Evolutionary conservation across 352 stramenopile genomes (phyloP), one percentile per base, ranked within the genome.

Genomic region (Phytophthora kernoviae): DNA sequence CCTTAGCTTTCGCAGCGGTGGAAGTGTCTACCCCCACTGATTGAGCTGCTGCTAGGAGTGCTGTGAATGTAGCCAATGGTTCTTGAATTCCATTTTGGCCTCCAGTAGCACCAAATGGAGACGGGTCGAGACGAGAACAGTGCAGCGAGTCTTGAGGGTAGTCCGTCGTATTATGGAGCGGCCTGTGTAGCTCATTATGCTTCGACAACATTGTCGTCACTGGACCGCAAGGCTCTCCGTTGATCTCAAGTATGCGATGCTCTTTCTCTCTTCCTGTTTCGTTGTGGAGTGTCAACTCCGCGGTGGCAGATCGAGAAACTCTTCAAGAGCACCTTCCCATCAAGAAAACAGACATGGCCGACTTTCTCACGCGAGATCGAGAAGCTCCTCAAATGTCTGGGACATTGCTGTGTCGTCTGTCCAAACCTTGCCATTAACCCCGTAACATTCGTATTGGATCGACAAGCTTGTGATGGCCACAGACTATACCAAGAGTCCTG

Each of bases 41-140:
- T 33, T 70, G 53, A 18, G 67, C 67, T 7, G 67, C 62, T 15
- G 44, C 20, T 5, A 75, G 30, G n/a, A 75, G 57, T 10, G 40
- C 54, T 7, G 67, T 72, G 30, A 75, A 72, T 4, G 62, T 64
- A 18, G 57, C 55, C 18, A 58, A 46, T 21, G 57, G 54, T 20
- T 54, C 32, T 37, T 49, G 67, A 34, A 53, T 17, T 2, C 17
- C 10, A n/a, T 46, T 36, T 8, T 45, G 18, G 18, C 39, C 37
- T 10, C 14, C 15, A 26, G 39, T 26, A 8, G 44, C 39, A 14
- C 47, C 36, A 21, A 40, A 21, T 17, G 40, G 22, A 36, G 50
- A 48, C 22, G 48, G 21, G 22, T 15, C 27, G 34, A 65, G 26
- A 36, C 54, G 64, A 48, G 52, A 52, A 10, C 64, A 48, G 36